A percentile compares a stretch with the other conserved stretches of the same genome.
These are phyloP conservation scores for Yarrowia galli DNA, from an alignment of 1,139 yeast species.

Conservation along the genomic window DNA sequence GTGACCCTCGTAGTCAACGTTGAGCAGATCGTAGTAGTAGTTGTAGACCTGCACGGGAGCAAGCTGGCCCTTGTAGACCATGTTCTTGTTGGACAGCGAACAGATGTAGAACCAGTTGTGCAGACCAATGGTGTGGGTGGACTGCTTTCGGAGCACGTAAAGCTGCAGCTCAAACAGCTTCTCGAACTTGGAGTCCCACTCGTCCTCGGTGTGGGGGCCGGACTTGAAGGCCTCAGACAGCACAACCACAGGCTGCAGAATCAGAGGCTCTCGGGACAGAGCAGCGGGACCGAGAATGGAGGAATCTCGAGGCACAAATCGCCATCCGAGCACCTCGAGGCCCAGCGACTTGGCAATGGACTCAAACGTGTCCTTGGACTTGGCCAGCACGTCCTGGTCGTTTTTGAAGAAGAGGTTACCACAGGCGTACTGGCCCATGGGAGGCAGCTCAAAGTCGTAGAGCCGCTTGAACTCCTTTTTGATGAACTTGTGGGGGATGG, in stretches of 20 bases:
- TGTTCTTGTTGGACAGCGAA: slow-evolving; percentile 85
- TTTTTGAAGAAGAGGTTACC: slow-evolving; percentile 93
- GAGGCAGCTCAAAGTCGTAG: slow-evolving; percentile 69
- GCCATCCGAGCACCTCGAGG: slow-evolving; percentile 89
- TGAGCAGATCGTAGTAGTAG: slow-evolving; percentile 90
- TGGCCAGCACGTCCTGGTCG: slow-evolving; percentile 67
- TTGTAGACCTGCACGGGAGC: slow-evolving; percentile 96
- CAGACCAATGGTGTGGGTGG: slow-evolving; percentile 88
- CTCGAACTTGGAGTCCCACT: slow-evolving; percentile 64
- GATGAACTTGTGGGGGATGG: slow-evolving; percentile 90
- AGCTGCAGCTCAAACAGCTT: slow-evolving; percentile 81
- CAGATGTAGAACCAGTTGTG: slow-evolving; percentile 98
- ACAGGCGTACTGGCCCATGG: slow-evolving; percentile 87
- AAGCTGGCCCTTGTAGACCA: slow-evolving; percentile 96
- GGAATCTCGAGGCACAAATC: slow-evolving; percentile 94
- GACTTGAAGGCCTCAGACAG: slow-evolving; percentile 63
- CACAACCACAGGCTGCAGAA: slow-evolving; percentile 88
- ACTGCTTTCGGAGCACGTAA: slow-evolving; percentile 85
- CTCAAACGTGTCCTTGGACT: slow-evolving; percentile 79
- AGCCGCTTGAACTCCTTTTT: slow-evolving; percentile 73
- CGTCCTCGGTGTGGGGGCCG: slow-evolving; percentile 53
- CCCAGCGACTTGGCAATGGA: slow-evolving; percentile 78
- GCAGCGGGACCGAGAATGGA: slow-evolving; percentile 95
- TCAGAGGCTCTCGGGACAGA: slow-evolving; percentile 87
- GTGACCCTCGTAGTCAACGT: slow-evolving; percentile 93